Evolutionary conservation across 2,329 filamentous ascomycete genomes (phyloP), one percentile per base, ranked within the genome.

Genomic region (Fusarium tjaetaba): DNA sequence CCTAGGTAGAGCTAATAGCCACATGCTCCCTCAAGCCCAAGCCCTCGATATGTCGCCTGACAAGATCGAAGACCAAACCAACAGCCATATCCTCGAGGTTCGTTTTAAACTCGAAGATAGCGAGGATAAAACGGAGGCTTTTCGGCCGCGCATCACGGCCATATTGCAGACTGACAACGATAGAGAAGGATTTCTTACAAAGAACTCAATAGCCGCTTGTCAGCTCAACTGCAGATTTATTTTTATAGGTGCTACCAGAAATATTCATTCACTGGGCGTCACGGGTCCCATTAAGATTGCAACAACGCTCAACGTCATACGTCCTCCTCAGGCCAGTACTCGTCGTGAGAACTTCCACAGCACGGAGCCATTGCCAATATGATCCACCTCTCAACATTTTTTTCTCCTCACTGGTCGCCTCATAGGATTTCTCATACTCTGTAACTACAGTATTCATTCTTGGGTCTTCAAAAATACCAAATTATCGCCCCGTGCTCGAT

Each of bases 371-470:
- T 41, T 5, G 22, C 7, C 1, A 10, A n/a, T 41, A 8, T 2
- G 20, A n/a, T 5, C 39, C 38, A n/a, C 14, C 14, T 42, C 14
- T n/a, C 18, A 11, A 5, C 10, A 11, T 24, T 18, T 0, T 11
- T 18, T 18, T 11, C 10, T 16, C n/a, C 5, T 11, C 42, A 16
- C 11, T 46, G 18, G 43, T 22, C 18, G 10, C 11, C 7, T 20
- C 13, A 7, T 10, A 18, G 13, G 7, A 0, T 22, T 11, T 46
- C 11, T 28, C 14, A 5, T 28, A 7, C 18, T 11, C 4, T 10
- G 3, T 45, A 9, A 46, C 0, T 46, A 10, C 13, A 14, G 7
- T 46, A 24, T 26, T 3, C 11, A 9, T 45, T 20, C 42, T 20
- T 26, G 18, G 18, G 10, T 45, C 16, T 10, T 14, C 6, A 22